These are phyloP conservation scores for Maudiozyma humilis DNA, from an alignment of 1,139 yeast genomes.

Conservation along the genomic window DNA sequence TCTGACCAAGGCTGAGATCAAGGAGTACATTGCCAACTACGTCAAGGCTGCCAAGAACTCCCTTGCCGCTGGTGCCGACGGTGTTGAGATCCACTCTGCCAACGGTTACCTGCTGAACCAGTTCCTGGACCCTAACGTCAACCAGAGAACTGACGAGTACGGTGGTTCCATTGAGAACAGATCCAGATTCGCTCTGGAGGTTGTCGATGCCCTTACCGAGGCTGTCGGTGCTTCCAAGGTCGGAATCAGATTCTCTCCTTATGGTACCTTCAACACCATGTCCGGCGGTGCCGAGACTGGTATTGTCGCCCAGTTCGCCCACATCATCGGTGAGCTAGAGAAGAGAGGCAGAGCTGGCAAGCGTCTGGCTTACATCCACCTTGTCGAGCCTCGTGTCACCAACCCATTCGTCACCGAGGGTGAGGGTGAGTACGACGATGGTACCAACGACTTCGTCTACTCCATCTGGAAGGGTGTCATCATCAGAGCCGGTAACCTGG, in stretches of 20 bases:
- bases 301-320: conserved; percentile 32
- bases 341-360: conserved; percentile 34
- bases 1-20: conserved; percentile 34
- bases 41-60: conserved; percentile 34
- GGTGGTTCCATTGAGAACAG: conserved; percentile 65
- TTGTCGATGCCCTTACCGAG: conserved; percentile 44
- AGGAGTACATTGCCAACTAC: conserved; percentile 32
- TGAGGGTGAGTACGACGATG: conserved; percentile 24
- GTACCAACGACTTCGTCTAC: conserved; percentile 35
- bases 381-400: conserved; percentile 42
- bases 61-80: conserved; percentile 54
- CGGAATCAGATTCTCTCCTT: conserved; percentile 56
- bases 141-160: conserved; percentile 57
- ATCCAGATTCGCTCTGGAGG: conserved; percentile 48
- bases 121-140: conserved; percentile 44
- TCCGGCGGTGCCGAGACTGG: conserved; percentile 33
- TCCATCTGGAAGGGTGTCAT: conserved; percentile 43
- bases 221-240: conserved; percentile 47
- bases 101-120: conserved; percentile 62
- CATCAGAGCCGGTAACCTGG: conserved; percentile 42
- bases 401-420: conserved; percentile 27
- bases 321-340: conserved; percentile 34
- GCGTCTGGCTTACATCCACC: conserved; percentile 43
- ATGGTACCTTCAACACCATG: conserved; percentile 34
- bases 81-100: conserved; percentile 60